Evolutionary conservation across 1,284 basidiomycete genomes (phyloP), one percentile per base, ranked within the genome.

Genomic region (Trichosporon faecale): DNA sequence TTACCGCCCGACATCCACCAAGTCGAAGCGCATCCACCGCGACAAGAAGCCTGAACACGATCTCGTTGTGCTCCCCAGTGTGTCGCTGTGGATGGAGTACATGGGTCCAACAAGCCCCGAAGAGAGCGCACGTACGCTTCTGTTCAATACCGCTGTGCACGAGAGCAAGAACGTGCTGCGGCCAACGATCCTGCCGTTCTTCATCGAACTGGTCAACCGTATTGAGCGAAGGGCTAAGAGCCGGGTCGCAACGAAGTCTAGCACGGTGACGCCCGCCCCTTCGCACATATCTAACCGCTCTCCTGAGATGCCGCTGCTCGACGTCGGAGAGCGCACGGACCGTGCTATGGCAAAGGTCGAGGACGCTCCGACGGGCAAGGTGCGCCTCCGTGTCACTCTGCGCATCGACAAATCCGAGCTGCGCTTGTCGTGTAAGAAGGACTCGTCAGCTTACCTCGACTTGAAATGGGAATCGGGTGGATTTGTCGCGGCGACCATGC

Each of bases 381-480:
- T 79, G 23, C 71, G 71, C 4, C 21, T 81, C 2, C 73, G 88
- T 70, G 88, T 95, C 82, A 93, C 92, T 73, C 85, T 97, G 29
- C 91, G 92, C 27, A 95, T 97, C 73, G 93, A 96, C 78, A 88
- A 91, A 75, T 96, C 94, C 0, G 89, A 87, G 69, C 85, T 97
- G 60, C 89, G 91, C 68, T 84, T 97, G 29, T 93, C 91, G 0
- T 96, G 94, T 75, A 89, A 90, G 69, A 92, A 93, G 0, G 92
- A 94, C 76, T 93, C 93, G 64, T 93, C 94, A 74, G 94, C 95
- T 16, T 87, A 91, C 52, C 92, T 91, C 21, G 90, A 90, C 2
- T 80, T 96, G 35, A 88, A 92, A 65, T 97, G 94, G 94, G 90
- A 95, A 70, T 95, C 91, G 74, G 94, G 94, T 44, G 94, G 94